A percentile compares a stretch with the other conserved stretches of the same genome.
Evolutionary conservation across 2,329 filamentous ascomycete genomes (phyloP).

Genomic region (Colletotrichum somersetense): DNA sequence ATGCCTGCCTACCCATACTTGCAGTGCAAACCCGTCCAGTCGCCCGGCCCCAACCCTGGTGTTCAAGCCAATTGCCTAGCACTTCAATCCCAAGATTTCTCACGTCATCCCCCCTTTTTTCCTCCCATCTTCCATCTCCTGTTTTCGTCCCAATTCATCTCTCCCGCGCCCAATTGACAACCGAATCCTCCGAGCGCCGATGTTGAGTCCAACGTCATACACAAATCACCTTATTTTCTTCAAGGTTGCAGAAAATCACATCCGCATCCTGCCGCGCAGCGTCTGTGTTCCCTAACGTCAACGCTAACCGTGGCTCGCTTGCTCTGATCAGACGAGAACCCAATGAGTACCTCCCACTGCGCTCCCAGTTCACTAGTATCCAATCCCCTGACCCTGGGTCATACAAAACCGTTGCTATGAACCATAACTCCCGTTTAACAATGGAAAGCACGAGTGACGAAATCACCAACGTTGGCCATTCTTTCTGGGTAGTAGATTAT

Average conservation of each 20-base stretch:
- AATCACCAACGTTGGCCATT: background rate
- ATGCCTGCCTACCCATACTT: background rate
- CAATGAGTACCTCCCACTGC: conserved; percentile 3
- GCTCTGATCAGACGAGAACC: conserved; percentile 11
- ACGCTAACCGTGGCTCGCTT: background rate
- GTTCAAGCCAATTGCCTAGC: background rate
- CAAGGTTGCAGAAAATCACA: background rate
- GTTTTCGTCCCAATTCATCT: conserved; percentile 19
- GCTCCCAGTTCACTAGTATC: background rate
- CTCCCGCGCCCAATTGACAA: conserved; percentile 15
- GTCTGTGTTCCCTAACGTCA: conserved; percentile 3
- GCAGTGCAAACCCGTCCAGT: background rate
- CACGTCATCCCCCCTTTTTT: background rate
- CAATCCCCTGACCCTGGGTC: background rate
- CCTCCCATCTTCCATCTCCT: conserved; percentile 1
- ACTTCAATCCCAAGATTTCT: background rate
- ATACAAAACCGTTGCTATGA: background rate
- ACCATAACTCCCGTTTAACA: background rate
- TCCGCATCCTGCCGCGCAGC: conserved; percentile 4
- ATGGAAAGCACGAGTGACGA: background rate
- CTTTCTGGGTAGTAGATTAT: background rate
- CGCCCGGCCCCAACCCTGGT: background rate
- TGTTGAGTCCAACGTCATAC: conserved; percentile 14
- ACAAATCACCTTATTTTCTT: too few species aligned
- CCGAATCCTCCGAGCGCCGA: conserved; percentile 27